Base-by-base conservation (phyloP, 768 basidiomycete genomes). In the Hortiboletus campestris region DNA sequence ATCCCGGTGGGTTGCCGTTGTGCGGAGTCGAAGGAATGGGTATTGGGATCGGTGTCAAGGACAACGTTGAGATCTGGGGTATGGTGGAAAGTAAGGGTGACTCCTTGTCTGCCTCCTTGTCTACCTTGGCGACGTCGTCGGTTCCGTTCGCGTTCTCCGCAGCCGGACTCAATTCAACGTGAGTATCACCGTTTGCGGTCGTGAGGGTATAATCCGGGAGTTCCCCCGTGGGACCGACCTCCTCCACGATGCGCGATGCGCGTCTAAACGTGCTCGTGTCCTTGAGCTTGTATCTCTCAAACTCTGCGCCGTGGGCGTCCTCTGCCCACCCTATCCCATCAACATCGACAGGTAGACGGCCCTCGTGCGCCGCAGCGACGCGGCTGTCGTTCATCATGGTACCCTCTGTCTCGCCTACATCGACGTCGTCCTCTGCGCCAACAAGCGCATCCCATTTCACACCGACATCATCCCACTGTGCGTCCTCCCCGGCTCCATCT, bases 301-400 rank as follows among this genome's bases (percentile, higher is more conserved):
- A 67, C 58, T 58, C 68, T 22, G 68, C 64, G 13, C 70, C 74
- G 46, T 78, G 74, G 3, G 74, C 77, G 46, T 82, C 79, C 7
- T 73, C 72, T 14, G 79, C 78, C 84, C 84, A 85, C 12, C 71
- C 73, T n/a, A 85, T 69, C 22, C 74, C 80, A 55, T 83, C 79
- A 1, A 45, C 49, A 1, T 41, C 51, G 34, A 56, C 41, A 9
- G 34, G 36, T 6, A 46, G 4, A 36, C 10, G 49, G 13, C 42
- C 31, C 22, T 40, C 55, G 11, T 28, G 34, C 2, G 34, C 47
- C 10, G 38, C 36, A 31, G 39, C 34, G 11, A 6, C 17, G 29
- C 12, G 34, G 20, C 48, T 40, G 31, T n/a, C 8, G 20, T 44
- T 31, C 40, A 60, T 25, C 17, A 48, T 7, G 16, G 57, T 60